Percentiles rank a stretch among this genome's conserved stretches.
These are phyloP conservation scores for Naganishia friedmannii DNA, from an alignment of 768 basidiomycete species.

Conservation along the genomic window DNA sequence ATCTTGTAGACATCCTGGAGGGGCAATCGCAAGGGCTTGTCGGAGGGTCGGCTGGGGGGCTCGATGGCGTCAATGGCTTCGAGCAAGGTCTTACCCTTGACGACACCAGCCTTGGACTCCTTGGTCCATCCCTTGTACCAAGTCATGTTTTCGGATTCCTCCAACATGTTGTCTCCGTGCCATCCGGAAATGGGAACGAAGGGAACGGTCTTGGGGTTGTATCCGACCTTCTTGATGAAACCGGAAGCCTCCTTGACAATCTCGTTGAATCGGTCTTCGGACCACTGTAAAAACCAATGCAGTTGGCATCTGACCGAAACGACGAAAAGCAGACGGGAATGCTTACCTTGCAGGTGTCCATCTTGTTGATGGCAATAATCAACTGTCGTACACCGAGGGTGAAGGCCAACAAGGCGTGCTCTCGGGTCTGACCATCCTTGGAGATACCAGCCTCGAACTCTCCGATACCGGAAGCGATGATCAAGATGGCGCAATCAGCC, in stretches of 20 bases:
- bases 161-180: slow-evolving; percentile 99
- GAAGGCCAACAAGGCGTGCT: slow-evolving; percentile 99
- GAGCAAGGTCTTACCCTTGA: slow-evolving; percentile 98
- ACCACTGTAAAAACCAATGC: slow-evolving; percentile 74
- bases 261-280: slow-evolving; percentile 99
- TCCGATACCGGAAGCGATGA: slow-evolving; percentile 98
- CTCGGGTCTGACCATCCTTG: slow-evolving; percentile 99
- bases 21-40: slow-evolving; percentile 99
- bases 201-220: slow-evolving; percentile 97
- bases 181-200: slow-evolving; percentile 99
- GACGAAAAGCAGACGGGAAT: too few species aligned
- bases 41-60: slow-evolving; percentile 90
- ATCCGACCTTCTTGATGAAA: slow-evolving; percentile 99
- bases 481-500: slow-evolving; percentile 99
- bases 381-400: slow-evolving; percentile 99
- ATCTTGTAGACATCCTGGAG: slow-evolving; percentile 99
- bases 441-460: slow-evolving; percentile 99
- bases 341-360: slow-evolving; percentile 95
- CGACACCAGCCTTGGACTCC: slow-evolving; percentile 86
- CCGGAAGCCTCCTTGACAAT: slow-evolving; percentile 94
- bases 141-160: slow-evolving; percentile 95
- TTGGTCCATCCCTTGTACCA: slow-evolving; percentile 99
- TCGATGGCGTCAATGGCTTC: slow-evolving; percentile 99
- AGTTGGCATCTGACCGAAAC: background rate
- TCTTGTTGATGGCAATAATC: slow-evolving; percentile 92